These are phyloP conservation scores for Jaltomata sinuosa DNA, from an alignment of 257 asterid species.

Conservation along the genomic window DNA sequence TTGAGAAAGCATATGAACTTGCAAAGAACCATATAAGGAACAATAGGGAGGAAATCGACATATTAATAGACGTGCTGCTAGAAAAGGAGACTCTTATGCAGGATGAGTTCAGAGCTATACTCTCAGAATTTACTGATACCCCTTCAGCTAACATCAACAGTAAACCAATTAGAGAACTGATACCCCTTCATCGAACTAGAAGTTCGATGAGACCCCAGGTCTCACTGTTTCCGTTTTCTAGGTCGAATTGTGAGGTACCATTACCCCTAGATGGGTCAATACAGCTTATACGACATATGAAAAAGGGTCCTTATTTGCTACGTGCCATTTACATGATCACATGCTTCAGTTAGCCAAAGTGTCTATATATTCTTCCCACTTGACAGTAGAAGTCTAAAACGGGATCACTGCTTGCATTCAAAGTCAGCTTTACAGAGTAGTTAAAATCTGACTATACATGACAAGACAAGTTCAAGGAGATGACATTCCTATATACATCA, in stretches of 20 bases:
- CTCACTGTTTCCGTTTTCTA: too few relatives aligned
- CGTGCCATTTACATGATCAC: too few relatives aligned
- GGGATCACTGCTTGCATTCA: not conserved
- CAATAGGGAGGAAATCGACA: slow-evolving; percentile 56
- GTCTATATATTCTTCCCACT: too few relatives aligned
- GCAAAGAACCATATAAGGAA: slow-evolving; percentile 38
- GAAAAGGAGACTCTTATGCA: slow-evolving; percentile 57
- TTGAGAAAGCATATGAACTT: slow-evolving; percentile 39
- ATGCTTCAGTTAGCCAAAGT: too few relatives aligned
- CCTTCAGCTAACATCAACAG: slow-evolving; percentile 23
- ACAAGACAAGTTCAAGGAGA: not conserved
- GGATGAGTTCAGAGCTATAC: slow-evolving; percentile 47
- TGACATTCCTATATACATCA: not conserved
- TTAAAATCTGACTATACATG: not conserved
- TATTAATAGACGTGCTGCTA: slow-evolving; percentile 45
- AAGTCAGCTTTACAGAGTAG: not conserved
- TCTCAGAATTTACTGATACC: slow-evolving; percentile 36
- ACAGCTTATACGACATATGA: too few relatives aligned
- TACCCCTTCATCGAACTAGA: too few relatives aligned
- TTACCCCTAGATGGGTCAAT: too few relatives aligned
- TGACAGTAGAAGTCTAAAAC: too few relatives aligned
- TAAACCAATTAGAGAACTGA: slow-evolving; percentile 28
- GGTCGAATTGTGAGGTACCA: too few relatives aligned
- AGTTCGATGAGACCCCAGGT: too few relatives aligned
- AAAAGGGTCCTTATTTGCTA: too few relatives aligned